Base-by-base conservation (phyloP, 805 yeast genomes). In the Schwanniomyces yamadae region DNA sequence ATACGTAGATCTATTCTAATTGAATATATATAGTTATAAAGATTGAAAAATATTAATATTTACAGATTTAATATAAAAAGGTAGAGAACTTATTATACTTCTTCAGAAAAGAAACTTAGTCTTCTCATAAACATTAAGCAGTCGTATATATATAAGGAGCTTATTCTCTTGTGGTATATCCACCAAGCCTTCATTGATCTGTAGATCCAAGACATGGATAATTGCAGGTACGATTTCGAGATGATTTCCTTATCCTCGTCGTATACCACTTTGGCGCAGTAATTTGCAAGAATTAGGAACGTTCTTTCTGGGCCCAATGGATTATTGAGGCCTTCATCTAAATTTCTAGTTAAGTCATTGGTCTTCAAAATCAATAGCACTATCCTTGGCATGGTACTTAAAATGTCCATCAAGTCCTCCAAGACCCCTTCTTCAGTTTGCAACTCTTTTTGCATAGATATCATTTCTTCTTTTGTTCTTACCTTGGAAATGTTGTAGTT, bases 301-400 rank as follows among this genome's bases (percentile, higher is more conserved):
- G 95, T 84, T 33, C 96, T 69, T 52, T 86, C 91, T 5, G 85
- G 82, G 0, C 98, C 97, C 30, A 90, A 61, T 0, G 96, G 95
- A 42, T 81, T 80, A 31, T 84, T 76, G 37, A 91, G 69, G 37
- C 76, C 69, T 52, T 91, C 98, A 59, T 93, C 99, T 31, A 93
- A 67, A 49, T 81, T 83, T 50, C 99, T 73, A 0, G 95, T 88
- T 33, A 93, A 70, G 63, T 93, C 99, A 56, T 93, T 93, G 0
- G 99, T 95, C 55, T 93, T 93, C 52, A 93, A 66, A 31, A 93
- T 86, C 42, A 93, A 70, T 19, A 93, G 59, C 15, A 93, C 96
- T 12, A 90, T 78, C 28, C 90, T 69, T 1, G 99, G 99, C 65
- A 93, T 78, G 11, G 73, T 66, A 9, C 90, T 78, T 26, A 93